These are phyloP conservation scores for Penicillium sp. DNA, from an alignment of 2,329 filamentous ascomycete species.

Conservation along the genomic window DNA sequence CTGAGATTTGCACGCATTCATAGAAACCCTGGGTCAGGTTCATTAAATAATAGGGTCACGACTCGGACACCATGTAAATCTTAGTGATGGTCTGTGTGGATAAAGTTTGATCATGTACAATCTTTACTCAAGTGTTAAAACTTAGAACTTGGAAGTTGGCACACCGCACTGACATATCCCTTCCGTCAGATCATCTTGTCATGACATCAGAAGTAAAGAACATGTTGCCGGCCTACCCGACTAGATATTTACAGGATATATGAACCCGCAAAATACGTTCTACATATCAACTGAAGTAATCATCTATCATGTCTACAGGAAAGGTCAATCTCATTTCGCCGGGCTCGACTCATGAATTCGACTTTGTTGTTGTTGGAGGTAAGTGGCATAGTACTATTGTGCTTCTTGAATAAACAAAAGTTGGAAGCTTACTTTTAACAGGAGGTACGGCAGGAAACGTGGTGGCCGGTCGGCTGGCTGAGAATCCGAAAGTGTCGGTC, in stretches of 20 bases:
- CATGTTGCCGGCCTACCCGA: not conserved
- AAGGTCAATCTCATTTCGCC: not conserved
- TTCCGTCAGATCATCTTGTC: not conserved
- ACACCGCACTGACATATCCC: not conserved
- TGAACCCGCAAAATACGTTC: not conserved
- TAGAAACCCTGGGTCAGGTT: too few species aligned
- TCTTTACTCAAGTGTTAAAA: not conserved
- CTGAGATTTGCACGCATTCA: too few species aligned
- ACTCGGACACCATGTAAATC: too few species aligned
- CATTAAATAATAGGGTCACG: too few species aligned
- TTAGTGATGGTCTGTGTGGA: too few species aligned
- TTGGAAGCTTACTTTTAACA: not conserved
- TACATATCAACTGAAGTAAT: not conserved
- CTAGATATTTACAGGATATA: not conserved
- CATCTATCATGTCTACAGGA: not conserved
- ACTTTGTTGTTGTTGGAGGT: conserved; percentile 32
- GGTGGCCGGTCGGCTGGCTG: conserved; percentile 53
- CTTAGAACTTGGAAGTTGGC: too few species aligned
- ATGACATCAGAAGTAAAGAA: not conserved
- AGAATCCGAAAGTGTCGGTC: conserved; percentile 45
- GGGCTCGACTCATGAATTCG: not conserved
- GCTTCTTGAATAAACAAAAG: not conserved
- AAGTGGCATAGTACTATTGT: not conserved
- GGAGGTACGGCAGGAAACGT: conserved; percentile 49
- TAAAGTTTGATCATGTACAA: too few species aligned